phyloP scores from a whole-genome alignment of 1,284 basidiomycete genomes.

The Moesziomyces sp. region DNA sequence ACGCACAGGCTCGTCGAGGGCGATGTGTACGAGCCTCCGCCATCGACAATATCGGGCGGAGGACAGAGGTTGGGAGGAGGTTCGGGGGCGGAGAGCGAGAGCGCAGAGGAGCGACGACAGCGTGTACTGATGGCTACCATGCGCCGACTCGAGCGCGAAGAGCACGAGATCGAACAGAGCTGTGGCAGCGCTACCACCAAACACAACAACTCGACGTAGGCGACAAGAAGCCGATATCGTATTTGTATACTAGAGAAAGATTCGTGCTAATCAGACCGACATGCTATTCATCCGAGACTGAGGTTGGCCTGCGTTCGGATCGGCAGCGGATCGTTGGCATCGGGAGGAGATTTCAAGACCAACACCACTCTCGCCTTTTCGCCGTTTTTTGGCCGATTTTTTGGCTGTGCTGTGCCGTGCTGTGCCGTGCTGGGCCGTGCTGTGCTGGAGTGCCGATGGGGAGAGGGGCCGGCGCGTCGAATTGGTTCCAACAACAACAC shows the following conservation, averaged over 20 bases:
- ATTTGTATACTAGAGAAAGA: no score
- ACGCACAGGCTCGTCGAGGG: constrained; percentile 34
- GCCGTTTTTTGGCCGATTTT: neutral
- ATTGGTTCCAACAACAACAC: neutral
- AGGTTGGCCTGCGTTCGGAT: no score
- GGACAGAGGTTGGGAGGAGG: constrained; percentile 21
- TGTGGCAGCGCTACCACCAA: constrained; percentile 29
- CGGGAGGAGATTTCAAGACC: no score
- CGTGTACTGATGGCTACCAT: constrained; percentile 48
- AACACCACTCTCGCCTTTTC: no score
- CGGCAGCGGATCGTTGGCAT: no score
- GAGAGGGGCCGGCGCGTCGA: neutral
- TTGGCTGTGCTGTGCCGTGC: neutral
- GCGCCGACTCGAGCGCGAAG: constrained; percentile 47
- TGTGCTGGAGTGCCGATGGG: neutral
- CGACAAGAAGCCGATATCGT: no score
- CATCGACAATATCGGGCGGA: neutral
- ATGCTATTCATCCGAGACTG: no score
- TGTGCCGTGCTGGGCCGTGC: neutral
- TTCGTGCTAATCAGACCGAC: no score
- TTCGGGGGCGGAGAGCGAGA: neutral
- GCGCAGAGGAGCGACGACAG: constrained; percentile 37
- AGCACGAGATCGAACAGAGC: constrained; percentile 44
- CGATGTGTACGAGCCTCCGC: constrained; percentile 46
- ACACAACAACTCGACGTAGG: neutral